Evolutionary conservation across 2,329 filamentous ascomycete genomes (phyloP).

Genomic region (Trichoderma endophyticum): DNA sequence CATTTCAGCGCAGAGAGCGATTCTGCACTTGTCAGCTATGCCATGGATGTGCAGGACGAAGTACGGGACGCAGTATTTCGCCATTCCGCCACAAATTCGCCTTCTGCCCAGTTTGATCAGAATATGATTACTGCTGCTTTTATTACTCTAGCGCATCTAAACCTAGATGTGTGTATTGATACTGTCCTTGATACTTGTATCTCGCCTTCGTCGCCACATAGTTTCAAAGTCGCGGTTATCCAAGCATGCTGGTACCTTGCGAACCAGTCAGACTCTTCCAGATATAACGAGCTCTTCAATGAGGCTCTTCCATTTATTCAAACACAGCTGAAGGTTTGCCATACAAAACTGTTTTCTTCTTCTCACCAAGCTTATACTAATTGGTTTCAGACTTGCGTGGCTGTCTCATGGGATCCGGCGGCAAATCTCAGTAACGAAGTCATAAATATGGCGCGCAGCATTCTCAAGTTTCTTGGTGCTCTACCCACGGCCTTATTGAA

Average conservation of each 20-base stretch:
- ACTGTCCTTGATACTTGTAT: conserved; percentile 57
- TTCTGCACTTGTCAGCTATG: conserved; percentile 62
- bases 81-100: conserved; percentile 42
- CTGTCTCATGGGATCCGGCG: not conserved
- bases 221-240: conserved; percentile 61
- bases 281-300: conserved; percentile 54
- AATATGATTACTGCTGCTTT: conserved; percentile 65
- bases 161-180: conserved; percentile 56
- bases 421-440: not conserved
- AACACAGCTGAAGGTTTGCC: conserved; percentile 52
- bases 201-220: conserved; percentile 52
- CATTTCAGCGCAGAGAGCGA: conserved; percentile 64
- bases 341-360: not conserved
- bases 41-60: conserved; percentile 67
- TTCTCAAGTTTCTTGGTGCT: conserved; percentile 56
- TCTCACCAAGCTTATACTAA: conserved; percentile 19
- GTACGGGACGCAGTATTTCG: conserved; percentile 64
- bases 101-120: conserved; percentile 52
- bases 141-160: conserved; percentile 61
- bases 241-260: conserved; percentile 63
- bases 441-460: conserved; percentile 35
- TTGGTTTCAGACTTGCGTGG: not conserved
- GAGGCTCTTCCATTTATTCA: conserved; percentile 56
- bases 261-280: conserved; percentile 45
- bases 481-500: conserved; percentile 40